phyloP scores from a whole-genome alignment of 2,329 filamentous ascomycete genomes.

The Fusarium beomiforme region DNA sequence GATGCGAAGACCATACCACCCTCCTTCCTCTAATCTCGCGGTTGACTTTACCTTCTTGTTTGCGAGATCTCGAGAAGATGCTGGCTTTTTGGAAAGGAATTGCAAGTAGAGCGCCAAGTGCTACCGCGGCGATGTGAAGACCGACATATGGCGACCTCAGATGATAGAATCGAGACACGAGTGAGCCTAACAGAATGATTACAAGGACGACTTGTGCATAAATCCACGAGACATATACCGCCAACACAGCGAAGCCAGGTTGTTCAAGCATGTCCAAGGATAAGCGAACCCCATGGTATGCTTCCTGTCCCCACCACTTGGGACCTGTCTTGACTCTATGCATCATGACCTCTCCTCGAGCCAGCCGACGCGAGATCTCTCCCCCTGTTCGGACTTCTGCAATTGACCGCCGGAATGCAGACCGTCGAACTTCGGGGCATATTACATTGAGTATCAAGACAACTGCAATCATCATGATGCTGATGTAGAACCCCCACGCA shows the following conservation, averaged over 20 bases:
- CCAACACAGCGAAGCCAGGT: slow-evolving; percentile 76
- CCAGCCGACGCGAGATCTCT: slow-evolving; percentile 66
- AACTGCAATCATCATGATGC: slow-evolving; percentile 71
- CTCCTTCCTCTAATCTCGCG: slow-evolving; percentile 73
- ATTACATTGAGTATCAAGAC: slow-evolving; percentile 76
- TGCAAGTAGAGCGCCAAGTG: slow-evolving; percentile 74
- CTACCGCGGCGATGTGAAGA: slow-evolving; percentile 71
- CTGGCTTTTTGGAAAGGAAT: slow-evolving; percentile 80
- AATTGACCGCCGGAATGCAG: slow-evolving; percentile 74
- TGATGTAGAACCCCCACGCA: slow-evolving; percentile 80
- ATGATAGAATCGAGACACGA: slow-evolving; percentile 75
- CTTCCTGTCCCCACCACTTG: slow-evolving; percentile 80
- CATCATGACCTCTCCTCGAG: slow-evolving; percentile 79
- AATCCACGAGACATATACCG: slow-evolving; percentile 80
- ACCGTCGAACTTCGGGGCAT: slow-evolving; percentile 76
- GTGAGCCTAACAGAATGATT: slow-evolving; percentile 75
- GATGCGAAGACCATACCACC: slow-evolving; percentile 76
- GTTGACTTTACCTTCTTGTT: slow-evolving; percentile 67
- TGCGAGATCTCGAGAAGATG: slow-evolving; percentile 72
- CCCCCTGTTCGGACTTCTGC: slow-evolving; percentile 68
- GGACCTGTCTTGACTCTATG: slow-evolving; percentile 78
- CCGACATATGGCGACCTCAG: slow-evolving; percentile 73
- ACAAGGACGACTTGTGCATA: slow-evolving; percentile 80
- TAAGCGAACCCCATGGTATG: slow-evolving; percentile 74
- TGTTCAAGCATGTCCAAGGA: slow-evolving; percentile 77